A percentile compares a stretch with the other conserved stretches of the same genome.
Evolutionary conservation across 169 alveolate species (phyloP).

Genomic region (Cryptosporidium tyzzeri): DNA sequence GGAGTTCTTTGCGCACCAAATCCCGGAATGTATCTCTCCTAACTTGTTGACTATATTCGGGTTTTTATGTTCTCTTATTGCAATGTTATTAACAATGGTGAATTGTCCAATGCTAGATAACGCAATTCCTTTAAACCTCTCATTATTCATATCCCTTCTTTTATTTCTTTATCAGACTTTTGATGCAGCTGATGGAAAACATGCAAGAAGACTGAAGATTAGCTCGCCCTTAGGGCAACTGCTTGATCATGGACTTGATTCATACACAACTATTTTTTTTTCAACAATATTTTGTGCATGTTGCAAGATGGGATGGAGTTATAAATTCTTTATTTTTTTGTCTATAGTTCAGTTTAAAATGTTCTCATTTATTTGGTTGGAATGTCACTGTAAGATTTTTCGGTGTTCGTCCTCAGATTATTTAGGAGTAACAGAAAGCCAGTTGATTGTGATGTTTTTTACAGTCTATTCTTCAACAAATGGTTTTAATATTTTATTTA

Average conservation of each 20-base stretch:
- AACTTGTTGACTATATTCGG: slow-evolving; percentile 49
- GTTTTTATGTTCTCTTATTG: slow-evolving; percentile 42
- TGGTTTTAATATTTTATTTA: neutral
- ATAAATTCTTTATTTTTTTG: slow-evolving; percentile 10
- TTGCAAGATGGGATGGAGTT: slow-evolving; percentile 42
- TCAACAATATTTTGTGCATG: slow-evolving; percentile 39
- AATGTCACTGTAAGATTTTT: slow-evolving; percentile 57
- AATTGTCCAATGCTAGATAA: slow-evolving; percentile 8
- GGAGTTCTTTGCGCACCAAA: slow-evolving; percentile 15
- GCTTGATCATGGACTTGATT: slow-evolving; percentile 83
- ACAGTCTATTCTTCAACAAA: neutral
- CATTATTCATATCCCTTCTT: slow-evolving; percentile 19
- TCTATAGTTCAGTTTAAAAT: slow-evolving; percentile 43
- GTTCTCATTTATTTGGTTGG: slow-evolving; percentile 64
- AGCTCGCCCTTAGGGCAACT: slow-evolving; percentile 81
- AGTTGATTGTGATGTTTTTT: slow-evolving; percentile 33
- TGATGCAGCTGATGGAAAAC: slow-evolving; percentile 82
- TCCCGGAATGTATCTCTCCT: slow-evolving; percentile 59
- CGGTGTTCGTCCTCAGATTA: slow-evolving; percentile 64
- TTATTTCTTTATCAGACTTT: slow-evolving; percentile 76
- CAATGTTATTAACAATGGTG: slow-evolving; percentile 13
- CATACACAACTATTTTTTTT: slow-evolving; percentile 60
- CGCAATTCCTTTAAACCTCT: neutral
- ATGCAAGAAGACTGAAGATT: slow-evolving; percentile 79
- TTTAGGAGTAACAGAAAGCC: slow-evolving; percentile 73